Evolutionary conservation across 148 eudicot genomes (phyloP), one percentile per base, ranked within the genome.

Genomic region (Silene conica): DNA sequence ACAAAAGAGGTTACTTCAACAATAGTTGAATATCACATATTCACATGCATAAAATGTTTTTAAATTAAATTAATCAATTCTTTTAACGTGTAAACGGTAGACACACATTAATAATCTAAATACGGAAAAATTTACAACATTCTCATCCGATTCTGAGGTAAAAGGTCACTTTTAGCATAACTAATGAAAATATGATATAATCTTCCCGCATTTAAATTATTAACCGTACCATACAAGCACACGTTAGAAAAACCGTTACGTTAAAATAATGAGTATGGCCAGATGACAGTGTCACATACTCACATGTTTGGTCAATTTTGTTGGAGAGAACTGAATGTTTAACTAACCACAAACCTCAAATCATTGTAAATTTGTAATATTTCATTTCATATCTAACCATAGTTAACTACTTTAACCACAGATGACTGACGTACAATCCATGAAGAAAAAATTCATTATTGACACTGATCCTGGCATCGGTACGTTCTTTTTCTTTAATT

Each of bases 391-490:
- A 50, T 48, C 54, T 48, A 15, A 50, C 55, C 55, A 38, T 38
- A 38, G 55, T 50, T 50, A 12, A 15, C 13, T 2, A 10, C 16
- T 12, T 50, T 9, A 50, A 50, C 5, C 55, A 50, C 5, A 50
- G 55, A 50, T 50, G 55, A 50, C 55, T 13, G 55, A 50, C 14
- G 55, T 50, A 13, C 55, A 50, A 50, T 4, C 38, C 71, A 69
- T 23, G 59, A 79, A 50, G 78, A 74, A 79, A 72, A 79, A 79
- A 31, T 28, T 79, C 66, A 79, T 79, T 1, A 79, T 79, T 57
- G 82, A 79, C 67, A 79, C 82, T 26, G 82, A 79, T 28, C 82
- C 82, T 63, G 82, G 82, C 59, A 75, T 80, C 3, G 82, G 82
- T 80, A 70, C 2, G 54, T 50, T 8, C 54, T n/a, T 34, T 19